Evolutionary conservation across 176 grass and related monocot species (phyloP).

Genomic region (Alloteropsis semialata): DNA sequence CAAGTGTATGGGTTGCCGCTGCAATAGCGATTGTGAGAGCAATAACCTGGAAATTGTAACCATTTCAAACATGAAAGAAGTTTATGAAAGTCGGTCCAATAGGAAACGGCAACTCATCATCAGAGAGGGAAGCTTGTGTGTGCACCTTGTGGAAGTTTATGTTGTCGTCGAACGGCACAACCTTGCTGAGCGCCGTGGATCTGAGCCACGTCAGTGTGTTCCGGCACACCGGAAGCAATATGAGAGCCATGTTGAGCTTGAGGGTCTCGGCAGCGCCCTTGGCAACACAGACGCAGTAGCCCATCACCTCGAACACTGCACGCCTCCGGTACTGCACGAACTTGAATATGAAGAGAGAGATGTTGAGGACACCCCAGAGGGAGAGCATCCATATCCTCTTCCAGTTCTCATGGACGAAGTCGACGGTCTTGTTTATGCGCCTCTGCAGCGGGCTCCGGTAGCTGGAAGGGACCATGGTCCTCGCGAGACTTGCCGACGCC

Average conservation of each 20-base stretch:
- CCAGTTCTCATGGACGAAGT: slow-evolving; percentile 94
- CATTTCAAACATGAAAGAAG: background rate
- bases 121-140: background rate
- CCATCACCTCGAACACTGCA: slow-evolving; percentile 83
- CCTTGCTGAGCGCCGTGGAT: slow-evolving; percentile 47
- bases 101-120: background rate
- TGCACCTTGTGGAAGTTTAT: slow-evolving; percentile 98
- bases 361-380: slow-evolving; percentile 60
- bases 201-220: slow-evolving; percentile 82
- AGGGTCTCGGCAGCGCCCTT: slow-evolving; percentile 91
- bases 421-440: slow-evolving; percentile 43
- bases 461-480: slow-evolving; percentile 68
- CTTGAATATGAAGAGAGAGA: slow-evolving; percentile 66
- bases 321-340: slow-evolving; percentile 69
- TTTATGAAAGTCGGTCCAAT: background rate
- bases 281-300: slow-evolving; percentile 82
- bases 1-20: slow-evolving; percentile 60
- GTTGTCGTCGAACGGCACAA: slow-evolving; percentile 92
- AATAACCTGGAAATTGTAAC: slow-evolving; percentile 44
- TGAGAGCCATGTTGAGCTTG: slow-evolving; percentile 97
- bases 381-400: slow-evolving; percentile 87
- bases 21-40: slow-evolving; percentile 60
- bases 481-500: slow-evolving; percentile 57
- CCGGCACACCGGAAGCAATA: slow-evolving; percentile 86
- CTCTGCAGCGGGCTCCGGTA: slow-evolving; percentile 54